Evolutionary conservation across 129 eudicot species (phyloP).

Genomic region (Centrapalus pauciflorus): DNA sequence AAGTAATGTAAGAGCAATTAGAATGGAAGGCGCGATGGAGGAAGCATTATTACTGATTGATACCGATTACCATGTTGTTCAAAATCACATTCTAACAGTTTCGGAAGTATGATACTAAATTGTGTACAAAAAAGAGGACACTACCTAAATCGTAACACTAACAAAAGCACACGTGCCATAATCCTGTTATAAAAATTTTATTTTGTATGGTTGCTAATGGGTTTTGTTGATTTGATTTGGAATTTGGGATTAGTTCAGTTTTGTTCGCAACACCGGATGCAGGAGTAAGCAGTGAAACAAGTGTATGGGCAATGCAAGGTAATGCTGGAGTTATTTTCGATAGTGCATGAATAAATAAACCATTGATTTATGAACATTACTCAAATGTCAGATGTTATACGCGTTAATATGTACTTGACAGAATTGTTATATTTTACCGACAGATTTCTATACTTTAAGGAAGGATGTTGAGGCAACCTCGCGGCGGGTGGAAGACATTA

Average conservation of each 20-base stretch:
- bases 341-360: background rate
- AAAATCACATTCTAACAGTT: too few species aligned
- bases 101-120: background rate
- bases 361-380: background rate
- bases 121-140: too few species aligned
- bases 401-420: background rate
- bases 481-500: slow-evolving; percentile 73
- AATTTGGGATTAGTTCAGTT: slow-evolving; percentile 34
- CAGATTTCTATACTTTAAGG: slow-evolving; percentile 83
- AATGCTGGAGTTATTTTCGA: background rate
- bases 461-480: slow-evolving; percentile 65
- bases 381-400: background rate
- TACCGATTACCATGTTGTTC: too few species aligned
- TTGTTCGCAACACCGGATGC: slow-evolving; percentile 60
- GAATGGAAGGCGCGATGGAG: too few species aligned
- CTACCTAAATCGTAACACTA: too few species aligned
- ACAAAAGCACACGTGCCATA: too few species aligned
- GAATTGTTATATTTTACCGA: slow-evolving; percentile 9
- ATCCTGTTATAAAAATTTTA: background rate
- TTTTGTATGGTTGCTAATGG: slow-evolving; percentile 17
- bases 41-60: too few species aligned
- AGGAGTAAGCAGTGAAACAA: slow-evolving; percentile 69
- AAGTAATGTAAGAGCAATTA: too few species aligned
- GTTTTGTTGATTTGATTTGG: slow-evolving; percentile 33
- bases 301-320: slow-evolving; percentile 97